Evolutionary conservation across 2,329 filamentous ascomycete species (phyloP).

Genomic region (Aspergillus sp.): DNA sequence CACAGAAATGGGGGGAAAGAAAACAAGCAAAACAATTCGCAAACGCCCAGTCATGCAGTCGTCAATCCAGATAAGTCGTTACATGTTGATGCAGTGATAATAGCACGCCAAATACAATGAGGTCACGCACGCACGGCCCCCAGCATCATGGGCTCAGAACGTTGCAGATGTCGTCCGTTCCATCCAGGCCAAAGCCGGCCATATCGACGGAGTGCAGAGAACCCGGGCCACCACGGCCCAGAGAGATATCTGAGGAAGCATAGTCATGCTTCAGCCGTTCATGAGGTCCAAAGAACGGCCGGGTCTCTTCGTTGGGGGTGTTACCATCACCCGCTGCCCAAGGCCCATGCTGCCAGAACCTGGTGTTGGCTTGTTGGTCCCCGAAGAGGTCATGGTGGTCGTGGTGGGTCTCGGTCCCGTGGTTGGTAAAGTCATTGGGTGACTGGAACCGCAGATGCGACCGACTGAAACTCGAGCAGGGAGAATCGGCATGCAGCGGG

Average conservation of each 20-base stretch:
- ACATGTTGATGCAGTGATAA: slow-evolving; percentile 38
- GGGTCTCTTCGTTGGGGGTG: slow-evolving; percentile 45
- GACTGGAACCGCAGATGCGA: slow-evolving; percentile 46
- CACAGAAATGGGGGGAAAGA: slow-evolving; percentile 2
- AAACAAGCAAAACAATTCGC: slow-evolving; percentile 21
- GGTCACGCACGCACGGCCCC: neutral
- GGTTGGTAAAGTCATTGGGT: slow-evolving; percentile 43
- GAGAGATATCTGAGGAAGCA: slow-evolving; percentile 47
- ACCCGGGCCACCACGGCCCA: slow-evolving; percentile 45
- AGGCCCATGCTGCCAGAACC: slow-evolving; percentile 48
- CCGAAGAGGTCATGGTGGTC: slow-evolving; percentile 49
- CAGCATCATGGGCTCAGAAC: slow-evolving; percentile 42
- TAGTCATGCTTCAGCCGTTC: slow-evolving; percentile 48
- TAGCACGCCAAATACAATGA: slow-evolving; percentile 27
- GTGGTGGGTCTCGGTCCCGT: slow-evolving; percentile 38
- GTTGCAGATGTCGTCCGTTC: slow-evolving; percentile 37
- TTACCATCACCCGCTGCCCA: slow-evolving; percentile 47
- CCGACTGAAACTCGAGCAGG: slow-evolving; percentile 46
- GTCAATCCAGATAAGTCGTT: slow-evolving; percentile 44
- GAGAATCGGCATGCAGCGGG: slow-evolving; percentile 45
- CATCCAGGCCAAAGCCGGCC: slow-evolving; percentile 47
- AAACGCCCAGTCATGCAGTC: slow-evolving; percentile 47
- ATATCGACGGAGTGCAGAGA: slow-evolving; percentile 49
- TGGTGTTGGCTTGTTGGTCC: slow-evolving; percentile 47
- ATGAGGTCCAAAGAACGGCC: slow-evolving; percentile 48